Conservation (phyloP, 352 stramenopile species). For the Globisporangium takayamanum region DNA sequence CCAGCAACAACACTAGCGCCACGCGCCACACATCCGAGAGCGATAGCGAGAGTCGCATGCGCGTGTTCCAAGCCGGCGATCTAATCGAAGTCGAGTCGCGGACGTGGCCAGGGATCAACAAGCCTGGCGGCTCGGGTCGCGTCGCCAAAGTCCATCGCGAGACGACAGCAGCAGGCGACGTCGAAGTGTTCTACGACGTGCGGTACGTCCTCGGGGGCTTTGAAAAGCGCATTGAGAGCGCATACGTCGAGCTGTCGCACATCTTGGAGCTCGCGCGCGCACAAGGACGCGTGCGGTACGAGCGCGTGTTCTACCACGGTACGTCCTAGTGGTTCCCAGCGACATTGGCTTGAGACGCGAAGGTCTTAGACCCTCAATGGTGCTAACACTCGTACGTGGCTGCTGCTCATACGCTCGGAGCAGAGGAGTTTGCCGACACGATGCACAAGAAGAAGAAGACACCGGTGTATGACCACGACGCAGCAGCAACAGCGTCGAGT, state of each 20-base stretch:
- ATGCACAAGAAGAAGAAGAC: slow-evolving; percentile 22
- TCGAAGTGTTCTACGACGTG: slow-evolving; percentile 63
- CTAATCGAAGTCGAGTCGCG: slow-evolving; percentile 59
- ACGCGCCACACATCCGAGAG: neutral
- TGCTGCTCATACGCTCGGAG: neutral
- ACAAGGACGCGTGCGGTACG: slow-evolving; percentile 28
- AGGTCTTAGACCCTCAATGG: too few relatives aligned
- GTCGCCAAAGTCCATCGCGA: slow-evolving; percentile 43
- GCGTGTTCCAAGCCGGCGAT: slow-evolving; percentile 32
- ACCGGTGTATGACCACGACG: slow-evolving; percentile 1
- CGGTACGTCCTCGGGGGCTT: slow-evolving; percentile 77
- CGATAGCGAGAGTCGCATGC: neutral
- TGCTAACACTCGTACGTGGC: neutral
- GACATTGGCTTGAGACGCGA: too few relatives aligned
- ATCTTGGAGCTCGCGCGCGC: slow-evolving; percentile 30
- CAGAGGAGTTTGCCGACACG: slow-evolving; percentile 57
- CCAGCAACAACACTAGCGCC: neutral
- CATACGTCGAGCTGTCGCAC: slow-evolving; percentile 54
- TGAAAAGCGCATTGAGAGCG: slow-evolving; percentile 60
- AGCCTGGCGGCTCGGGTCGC: slow-evolving; percentile 61
- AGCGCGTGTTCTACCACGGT: slow-evolving; percentile 63
- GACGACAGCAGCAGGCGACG: slow-evolving; percentile 7
- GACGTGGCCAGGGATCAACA: slow-evolving; percentile 87
- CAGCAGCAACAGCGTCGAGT: neutral
- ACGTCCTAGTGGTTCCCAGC: neutral